Conservation (phyloP, 805 yeast species). For the Ogataea pini region DNA sequence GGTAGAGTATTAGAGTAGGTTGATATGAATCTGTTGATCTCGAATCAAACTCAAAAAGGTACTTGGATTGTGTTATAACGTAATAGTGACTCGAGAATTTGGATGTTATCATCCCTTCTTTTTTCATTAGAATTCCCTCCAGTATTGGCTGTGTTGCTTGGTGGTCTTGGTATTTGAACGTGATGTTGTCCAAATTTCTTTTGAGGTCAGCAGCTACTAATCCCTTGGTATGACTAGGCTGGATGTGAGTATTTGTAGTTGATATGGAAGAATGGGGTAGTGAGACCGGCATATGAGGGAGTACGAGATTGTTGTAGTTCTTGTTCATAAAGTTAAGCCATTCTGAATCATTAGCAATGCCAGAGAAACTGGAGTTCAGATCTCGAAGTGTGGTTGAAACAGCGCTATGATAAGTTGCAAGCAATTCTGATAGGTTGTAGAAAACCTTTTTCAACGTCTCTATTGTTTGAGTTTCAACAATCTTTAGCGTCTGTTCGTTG, state of each 20-base stretch:
- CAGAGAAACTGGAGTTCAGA: constrained; percentile 33
- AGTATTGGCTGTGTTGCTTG: constrained; percentile 44
- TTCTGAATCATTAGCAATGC: constrained; percentile 42
- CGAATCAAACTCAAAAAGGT: constrained; percentile 47
- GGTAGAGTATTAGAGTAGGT: constrained; percentile 47
- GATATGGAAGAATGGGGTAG: background rate
- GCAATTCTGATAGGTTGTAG: constrained; percentile 29
- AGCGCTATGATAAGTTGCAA: constrained; percentile 33
- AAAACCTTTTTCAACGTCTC: constrained; percentile 43
- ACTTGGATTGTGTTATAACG: constrained; percentile 48
- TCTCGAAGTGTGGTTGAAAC: constrained; percentile 33
- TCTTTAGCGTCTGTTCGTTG: constrained; percentile 41
- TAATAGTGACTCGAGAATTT: constrained; percentile 45
- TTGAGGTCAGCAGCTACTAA: constrained; percentile 22
- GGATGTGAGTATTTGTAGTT: background rate
- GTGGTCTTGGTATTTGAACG: constrained; percentile 43
- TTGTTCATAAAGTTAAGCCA: constrained; percentile 43
- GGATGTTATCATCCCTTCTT: constrained; percentile 45
- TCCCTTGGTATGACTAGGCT: background rate
- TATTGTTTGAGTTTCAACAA: constrained; percentile 46
- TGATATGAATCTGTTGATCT: constrained; percentile 42
- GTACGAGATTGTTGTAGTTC: constrained; percentile 26
- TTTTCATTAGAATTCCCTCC: constrained; percentile 48
- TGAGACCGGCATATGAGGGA: background rate
- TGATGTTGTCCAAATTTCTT: constrained; percentile 38